Evolutionary conservation across 257 asterid species (phyloP).

Genomic region (Ilex aquifolium): DNA sequence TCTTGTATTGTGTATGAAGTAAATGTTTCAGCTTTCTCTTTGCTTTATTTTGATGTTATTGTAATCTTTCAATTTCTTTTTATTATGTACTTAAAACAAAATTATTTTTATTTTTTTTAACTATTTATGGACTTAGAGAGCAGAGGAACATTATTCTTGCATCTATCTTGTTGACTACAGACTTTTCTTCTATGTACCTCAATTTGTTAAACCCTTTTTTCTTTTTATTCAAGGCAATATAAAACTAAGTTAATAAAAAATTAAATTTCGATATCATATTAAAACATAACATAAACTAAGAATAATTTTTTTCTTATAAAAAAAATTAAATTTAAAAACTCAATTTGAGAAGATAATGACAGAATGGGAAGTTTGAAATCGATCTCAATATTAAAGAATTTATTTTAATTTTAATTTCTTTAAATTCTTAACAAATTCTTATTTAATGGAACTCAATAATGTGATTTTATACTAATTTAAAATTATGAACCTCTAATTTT

Average conservation of each 20-base stretch:
- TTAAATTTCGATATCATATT: too few species aligned
- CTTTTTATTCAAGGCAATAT: too few species aligned
- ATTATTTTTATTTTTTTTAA: not conserved
- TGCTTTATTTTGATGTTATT: conserved; percentile 2
- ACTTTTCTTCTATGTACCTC: too few species aligned
- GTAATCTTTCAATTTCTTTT: not conserved
- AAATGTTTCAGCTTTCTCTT: conserved; percentile 46
- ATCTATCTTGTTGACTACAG: not conserved
- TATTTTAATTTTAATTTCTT: not conserved
- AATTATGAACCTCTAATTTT: too few species aligned
- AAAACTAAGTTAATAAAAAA: too few species aligned
- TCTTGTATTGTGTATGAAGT: conserved; percentile 47
- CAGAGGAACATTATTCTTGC: not conserved
- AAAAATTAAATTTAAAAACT: conserved; percentile 29
- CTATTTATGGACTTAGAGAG: not conserved
- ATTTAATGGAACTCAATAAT: too few species aligned
- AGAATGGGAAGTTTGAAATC: conserved; percentile 59
- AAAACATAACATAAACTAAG: too few species aligned
- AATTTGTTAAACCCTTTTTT: too few species aligned
- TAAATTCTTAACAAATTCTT: too few species aligned
- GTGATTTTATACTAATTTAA: too few species aligned
- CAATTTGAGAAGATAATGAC: conserved; percentile 42
- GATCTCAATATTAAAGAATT: conserved; percentile 41
- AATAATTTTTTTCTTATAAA: too few species aligned
- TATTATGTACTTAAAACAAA: not conserved